Evolutionary conservation across 2,329 filamentous ascomycete genomes (phyloP).

Genomic region (Hymenoscyphus scutula): DNA sequence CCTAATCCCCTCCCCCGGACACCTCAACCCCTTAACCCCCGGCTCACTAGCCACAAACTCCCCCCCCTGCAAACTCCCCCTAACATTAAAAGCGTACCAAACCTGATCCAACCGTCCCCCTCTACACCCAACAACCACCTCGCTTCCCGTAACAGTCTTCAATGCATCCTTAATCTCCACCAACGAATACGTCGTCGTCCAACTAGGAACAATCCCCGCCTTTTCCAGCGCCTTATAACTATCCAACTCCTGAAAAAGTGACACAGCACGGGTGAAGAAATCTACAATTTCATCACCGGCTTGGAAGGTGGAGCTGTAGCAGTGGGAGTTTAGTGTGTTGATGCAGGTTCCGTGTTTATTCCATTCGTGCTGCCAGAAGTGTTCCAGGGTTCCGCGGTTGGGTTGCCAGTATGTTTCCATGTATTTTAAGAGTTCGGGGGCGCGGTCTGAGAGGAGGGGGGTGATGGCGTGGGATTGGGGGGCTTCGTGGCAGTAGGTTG

Average conservation of each 20-base stretch:
- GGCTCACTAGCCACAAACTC: constrained; percentile 19
- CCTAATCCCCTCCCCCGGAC: constrained; percentile 14
- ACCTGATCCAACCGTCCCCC: constrained; percentile 48
- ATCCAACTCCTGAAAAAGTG: constrained; percentile 61
- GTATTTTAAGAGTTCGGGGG: constrained; percentile 53
- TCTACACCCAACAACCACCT: constrained; percentile 46
- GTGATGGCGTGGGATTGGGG: constrained; percentile 64
- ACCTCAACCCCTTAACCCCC: constrained; percentile 14
- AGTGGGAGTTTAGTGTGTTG: constrained; percentile 63
- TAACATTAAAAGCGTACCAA: constrained; percentile 41
- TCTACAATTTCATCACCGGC: constrained; percentile 55
- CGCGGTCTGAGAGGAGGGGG: constrained; percentile 41
- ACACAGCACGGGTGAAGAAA: constrained; percentile 64
- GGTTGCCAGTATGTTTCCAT: constrained; percentile 72
- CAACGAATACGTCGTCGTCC: constrained; percentile 40
- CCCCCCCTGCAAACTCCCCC: constrained; percentile 18
- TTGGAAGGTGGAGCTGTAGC: constrained; percentile 49
- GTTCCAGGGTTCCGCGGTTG: constrained; percentile 54
- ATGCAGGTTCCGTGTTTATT: constrained; percentile 72
- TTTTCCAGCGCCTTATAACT: constrained; percentile 41
- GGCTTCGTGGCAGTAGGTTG: constrained; percentile 60
- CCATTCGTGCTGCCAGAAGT: constrained; percentile 74
- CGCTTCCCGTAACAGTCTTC: constrained; percentile 44
- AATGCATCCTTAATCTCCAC: constrained; percentile 43
- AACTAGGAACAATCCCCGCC: constrained; percentile 54